Evolutionary conservation across 345 rosid species (phyloP).

Genomic region (Litchi chinensis): DNA sequence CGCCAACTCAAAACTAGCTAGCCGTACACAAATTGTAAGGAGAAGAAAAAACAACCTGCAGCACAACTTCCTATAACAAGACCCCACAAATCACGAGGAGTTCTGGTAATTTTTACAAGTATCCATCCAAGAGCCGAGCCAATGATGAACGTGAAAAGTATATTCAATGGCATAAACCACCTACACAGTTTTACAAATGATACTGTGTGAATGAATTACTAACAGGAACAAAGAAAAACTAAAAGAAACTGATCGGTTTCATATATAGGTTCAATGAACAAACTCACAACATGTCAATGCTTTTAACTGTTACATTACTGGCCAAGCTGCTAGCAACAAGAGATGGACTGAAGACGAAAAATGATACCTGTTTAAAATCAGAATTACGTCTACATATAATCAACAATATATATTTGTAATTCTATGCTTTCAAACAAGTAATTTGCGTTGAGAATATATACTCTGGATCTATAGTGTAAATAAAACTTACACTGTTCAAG

Average conservation of each 20-base stretch:
- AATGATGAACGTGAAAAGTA: slow-evolving; percentile 1
- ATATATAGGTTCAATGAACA: not conserved
- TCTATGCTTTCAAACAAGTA: not conserved
- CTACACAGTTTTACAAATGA: slow-evolving; percentile 4
- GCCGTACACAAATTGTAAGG: not conserved
- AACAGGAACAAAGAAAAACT: not conserved
- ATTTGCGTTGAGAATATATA: no score
- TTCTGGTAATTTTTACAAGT: slow-evolving; percentile 4
- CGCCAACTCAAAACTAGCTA: no score
- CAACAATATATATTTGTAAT: not conserved
- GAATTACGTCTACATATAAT: not conserved
- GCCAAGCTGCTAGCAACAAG: slow-evolving; percentile 18
- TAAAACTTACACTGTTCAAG: slow-evolving; percentile 27
- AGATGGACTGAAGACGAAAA: slow-evolving; percentile 17
- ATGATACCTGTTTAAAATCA: not conserved
- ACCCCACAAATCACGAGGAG: slow-evolving; percentile 13
- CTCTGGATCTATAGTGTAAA: no score
- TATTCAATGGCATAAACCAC: slow-evolving; percentile 25
- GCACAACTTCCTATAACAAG: slow-evolving; percentile 21
- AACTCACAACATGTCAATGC: slow-evolving; percentile 12
- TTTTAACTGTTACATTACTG: not conserved
- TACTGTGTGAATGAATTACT: not conserved
- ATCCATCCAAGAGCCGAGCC: slow-evolving; percentile 19
- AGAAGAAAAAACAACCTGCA: not conserved
- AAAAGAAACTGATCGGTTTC: not conserved